These are phyloP conservation scores for Alternaria triticina DNA, from an alignment of 2,329 filamentous ascomycete genomes.

Conservation along the genomic window DNA sequence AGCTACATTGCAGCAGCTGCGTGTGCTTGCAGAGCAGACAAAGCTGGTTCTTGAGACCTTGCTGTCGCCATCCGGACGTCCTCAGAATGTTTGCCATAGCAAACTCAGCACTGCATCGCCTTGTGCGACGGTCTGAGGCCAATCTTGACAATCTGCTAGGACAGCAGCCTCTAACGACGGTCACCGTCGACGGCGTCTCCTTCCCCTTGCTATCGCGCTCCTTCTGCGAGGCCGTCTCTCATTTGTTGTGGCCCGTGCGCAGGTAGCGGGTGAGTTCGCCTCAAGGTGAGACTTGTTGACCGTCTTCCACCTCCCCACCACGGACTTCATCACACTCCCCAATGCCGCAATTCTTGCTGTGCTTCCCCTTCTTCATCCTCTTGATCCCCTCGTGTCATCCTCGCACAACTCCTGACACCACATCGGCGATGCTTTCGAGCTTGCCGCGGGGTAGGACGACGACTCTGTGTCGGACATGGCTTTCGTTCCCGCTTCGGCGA, in stretches of 20 bases:
- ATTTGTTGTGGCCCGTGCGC: slow-evolving; percentile 5
- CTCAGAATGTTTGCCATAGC: background rate
- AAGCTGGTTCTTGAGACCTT: too few species aligned
- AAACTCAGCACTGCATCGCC: background rate
- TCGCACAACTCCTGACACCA: background rate
- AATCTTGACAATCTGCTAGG: background rate
- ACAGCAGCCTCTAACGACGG: background rate
- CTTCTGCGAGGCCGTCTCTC: background rate
- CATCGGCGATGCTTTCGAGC: background rate
- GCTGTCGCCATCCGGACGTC: background rate
- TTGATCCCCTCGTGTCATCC: background rate
- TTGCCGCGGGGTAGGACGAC: background rate
- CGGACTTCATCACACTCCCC: background rate
- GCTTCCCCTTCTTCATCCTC: background rate
- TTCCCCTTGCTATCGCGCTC: background rate
- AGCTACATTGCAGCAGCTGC: background rate
- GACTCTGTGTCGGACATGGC: background rate
- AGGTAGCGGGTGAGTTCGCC: background rate
- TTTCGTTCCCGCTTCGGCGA: background rate
- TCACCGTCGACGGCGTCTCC: background rate
- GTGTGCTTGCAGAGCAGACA: background rate
- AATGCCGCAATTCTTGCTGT: background rate
- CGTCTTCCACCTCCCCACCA: background rate
- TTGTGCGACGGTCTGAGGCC: background rate
- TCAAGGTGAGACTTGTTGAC: background rate